Base-by-base conservation (phyloP, 495 filamentous ascomycete species). In the Podospora pseudopauciseta region DNA sequence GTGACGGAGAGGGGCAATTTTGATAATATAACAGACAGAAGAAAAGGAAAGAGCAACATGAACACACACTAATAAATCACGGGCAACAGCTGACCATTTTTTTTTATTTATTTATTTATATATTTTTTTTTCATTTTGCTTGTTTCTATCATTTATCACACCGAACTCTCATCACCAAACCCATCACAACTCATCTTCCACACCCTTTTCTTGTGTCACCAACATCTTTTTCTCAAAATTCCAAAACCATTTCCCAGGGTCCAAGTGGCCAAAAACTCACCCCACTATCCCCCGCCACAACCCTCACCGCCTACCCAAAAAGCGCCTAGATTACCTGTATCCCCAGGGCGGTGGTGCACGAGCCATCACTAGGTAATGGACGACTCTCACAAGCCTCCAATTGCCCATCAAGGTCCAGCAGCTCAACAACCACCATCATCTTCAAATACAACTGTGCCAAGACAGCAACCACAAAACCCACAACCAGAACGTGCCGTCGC, bases 291-390 rank as follows among this genome's bases (percentile, higher is more conserved):
- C 39, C 7, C 39, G 13, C 15, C 9, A 13, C 39, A 49, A 2
- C 55, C 4, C 30, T 67, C 67, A 72, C 68, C 65, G 65, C 70
- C 65, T 60, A 32, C 65, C 56, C 20, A 54, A 6, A 6, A 60
- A 7, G 2, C 2, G 55, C n/a, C 18, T 49, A 49, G 39, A 13
- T 27, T 62, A 18, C n/a, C 27, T 5, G 20, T 39, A 60, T 7
- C 28, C n/a, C 18, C 27, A 59, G 39, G 2, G 5, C 30, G 13
- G 9, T 13, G 13, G 39, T 16, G 39, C 39, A 49, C 39, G 39
- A 49, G 39, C 39, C 39, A 49, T 49, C 39, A 16, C 39, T 23
- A 23, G 23, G 23, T 23, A 13, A 49, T 49, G 13, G 39, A 49
- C 39, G 9, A 11, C 39, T 49, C 39, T 16, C 39, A 16, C 39